phyloP scores from a whole-genome alignment of 331 rosid species.

The Rhamnella rubrinervis region DNA sequence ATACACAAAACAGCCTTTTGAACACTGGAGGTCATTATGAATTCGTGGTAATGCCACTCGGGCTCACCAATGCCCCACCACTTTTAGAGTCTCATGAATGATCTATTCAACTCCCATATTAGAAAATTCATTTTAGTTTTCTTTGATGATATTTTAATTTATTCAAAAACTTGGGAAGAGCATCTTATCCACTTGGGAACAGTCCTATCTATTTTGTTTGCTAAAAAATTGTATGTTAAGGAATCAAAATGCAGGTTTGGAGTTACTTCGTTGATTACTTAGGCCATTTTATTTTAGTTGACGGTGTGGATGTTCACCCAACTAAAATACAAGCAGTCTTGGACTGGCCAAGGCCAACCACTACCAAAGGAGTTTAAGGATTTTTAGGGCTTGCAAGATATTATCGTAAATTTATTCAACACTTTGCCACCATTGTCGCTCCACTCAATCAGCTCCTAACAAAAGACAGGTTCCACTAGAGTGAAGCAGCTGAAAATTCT shows the following conservation, averaged over 20 bases:
- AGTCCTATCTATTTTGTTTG: no score
- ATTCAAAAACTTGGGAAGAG: fast-evolving
- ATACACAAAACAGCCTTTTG: background rate
- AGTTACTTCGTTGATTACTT: background rate
- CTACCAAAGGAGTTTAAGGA: background rate
- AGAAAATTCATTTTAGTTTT: no score
- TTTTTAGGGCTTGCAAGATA: background rate
- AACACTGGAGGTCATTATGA: background rate
- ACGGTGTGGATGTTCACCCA: background rate
- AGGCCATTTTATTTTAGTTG: background rate
- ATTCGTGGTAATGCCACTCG: background rate
- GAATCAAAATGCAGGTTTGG: background rate
- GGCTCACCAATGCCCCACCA: background rate
- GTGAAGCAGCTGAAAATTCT: background rate
- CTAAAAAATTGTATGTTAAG: background rate
- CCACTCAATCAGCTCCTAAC: background rate
- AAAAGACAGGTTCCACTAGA: background rate
- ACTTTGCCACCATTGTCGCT: background rate
- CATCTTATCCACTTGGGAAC: background rate
- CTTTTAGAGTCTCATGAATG: background rate
- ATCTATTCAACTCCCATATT: background rate
- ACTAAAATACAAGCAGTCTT: background rate
- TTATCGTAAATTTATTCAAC: background rate
- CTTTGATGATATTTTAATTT: background rate
- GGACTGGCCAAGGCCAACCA: background rate